phyloP scores from a whole-genome alignment of 140 eudicot species.

The Senecio squalidus region DNA sequence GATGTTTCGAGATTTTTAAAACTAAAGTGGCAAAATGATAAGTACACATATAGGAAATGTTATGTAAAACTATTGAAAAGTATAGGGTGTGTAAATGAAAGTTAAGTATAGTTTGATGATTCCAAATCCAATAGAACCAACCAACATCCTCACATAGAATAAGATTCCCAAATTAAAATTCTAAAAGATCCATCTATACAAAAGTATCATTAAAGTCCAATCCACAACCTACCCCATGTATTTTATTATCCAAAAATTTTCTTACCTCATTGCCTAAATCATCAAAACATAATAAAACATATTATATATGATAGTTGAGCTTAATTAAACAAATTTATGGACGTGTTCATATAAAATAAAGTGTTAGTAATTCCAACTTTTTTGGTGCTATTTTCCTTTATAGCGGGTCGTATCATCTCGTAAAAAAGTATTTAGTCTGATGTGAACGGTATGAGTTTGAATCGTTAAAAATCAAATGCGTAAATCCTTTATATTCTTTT shows the following conservation, averaged over 20 bases:
- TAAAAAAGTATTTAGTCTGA: no score
- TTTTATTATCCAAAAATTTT: slow-evolving; percentile 17
- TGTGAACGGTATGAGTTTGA: no score
- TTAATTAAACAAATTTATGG: no score
- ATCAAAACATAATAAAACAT: not conserved
- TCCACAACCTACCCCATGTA: slow-evolving; percentile 9
- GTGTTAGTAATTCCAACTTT: no score
- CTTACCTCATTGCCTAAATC: slow-evolving; percentile 26
- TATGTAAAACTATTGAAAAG: not conserved
- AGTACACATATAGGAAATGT: not conserved
- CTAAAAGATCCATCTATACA: slow-evolving; percentile 9
- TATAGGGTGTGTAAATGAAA: not conserved
- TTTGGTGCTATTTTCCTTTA: no score
- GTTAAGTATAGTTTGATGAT: slow-evolving; percentile 13
- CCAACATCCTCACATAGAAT: slow-evolving; percentile 35
- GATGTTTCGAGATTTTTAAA: not conserved
- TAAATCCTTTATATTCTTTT: no score
- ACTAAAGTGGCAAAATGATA: not conserved
- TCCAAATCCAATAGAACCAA: slow-evolving; percentile 35
- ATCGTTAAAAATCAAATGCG: no score
- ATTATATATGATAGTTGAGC: no score
- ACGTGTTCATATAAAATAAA: no score
- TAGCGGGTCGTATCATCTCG: no score
- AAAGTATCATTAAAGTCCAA: slow-evolving; percentile 5
- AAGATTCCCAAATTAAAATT: slow-evolving; percentile 27